A percentile compares a stretch with the other conserved stretches of the same genome.
Evolutionary conservation across 208 protist genomes (phyloP).

Genomic region (Leishmania guyanensis): DNA sequence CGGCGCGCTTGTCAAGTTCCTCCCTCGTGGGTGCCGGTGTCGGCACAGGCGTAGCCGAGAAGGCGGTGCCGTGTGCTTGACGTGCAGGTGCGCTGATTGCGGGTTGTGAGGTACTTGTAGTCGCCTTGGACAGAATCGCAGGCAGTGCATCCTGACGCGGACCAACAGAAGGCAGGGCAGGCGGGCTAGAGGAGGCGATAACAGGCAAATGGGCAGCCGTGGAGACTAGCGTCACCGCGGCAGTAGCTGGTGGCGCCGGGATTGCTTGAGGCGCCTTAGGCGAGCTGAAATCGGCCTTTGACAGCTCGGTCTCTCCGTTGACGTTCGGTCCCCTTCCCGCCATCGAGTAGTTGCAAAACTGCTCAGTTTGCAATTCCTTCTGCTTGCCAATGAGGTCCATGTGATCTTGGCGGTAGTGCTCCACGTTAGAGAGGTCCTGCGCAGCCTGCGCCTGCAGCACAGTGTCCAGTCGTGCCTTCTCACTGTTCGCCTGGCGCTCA

Average conservation of each 20-base stretch:
- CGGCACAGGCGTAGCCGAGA: not conserved
- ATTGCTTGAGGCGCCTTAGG: slow-evolving; percentile 6
- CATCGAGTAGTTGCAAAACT: slow-evolving; percentile 50
- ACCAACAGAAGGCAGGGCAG: slow-evolving; percentile 11
- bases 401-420: slow-evolving; percentile 38
- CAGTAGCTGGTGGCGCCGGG: slow-evolving; percentile 6
- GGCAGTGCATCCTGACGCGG: slow-evolving; percentile 26
- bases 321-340: slow-evolving; percentile 48
- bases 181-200: not conserved
- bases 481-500: slow-evolving; percentile 48
- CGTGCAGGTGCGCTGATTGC: not conserved
- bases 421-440: slow-evolving; percentile 6
- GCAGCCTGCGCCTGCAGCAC: slow-evolving; percentile 46
- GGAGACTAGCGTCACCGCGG: slow-evolving; percentile 14
- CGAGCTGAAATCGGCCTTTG: slow-evolving; percentile 14
- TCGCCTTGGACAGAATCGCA: slow-evolving; percentile 9
- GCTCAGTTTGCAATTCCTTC: slow-evolving; percentile 54
- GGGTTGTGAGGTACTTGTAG: not conserved
- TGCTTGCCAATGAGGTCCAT: slow-evolving; percentile 45
- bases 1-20: slow-evolving; percentile 71
- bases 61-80: not conserved
- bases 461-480: slow-evolving; percentile 76
- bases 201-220: slow-evolving; percentile 1
- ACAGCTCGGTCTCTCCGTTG: slow-evolving; percentile 19
- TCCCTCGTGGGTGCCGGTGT: slow-evolving; percentile 45